phyloP scores from a whole-genome alignment of 2,329 filamentous ascomycete species.

The Laburnicola sp. region DNA sequence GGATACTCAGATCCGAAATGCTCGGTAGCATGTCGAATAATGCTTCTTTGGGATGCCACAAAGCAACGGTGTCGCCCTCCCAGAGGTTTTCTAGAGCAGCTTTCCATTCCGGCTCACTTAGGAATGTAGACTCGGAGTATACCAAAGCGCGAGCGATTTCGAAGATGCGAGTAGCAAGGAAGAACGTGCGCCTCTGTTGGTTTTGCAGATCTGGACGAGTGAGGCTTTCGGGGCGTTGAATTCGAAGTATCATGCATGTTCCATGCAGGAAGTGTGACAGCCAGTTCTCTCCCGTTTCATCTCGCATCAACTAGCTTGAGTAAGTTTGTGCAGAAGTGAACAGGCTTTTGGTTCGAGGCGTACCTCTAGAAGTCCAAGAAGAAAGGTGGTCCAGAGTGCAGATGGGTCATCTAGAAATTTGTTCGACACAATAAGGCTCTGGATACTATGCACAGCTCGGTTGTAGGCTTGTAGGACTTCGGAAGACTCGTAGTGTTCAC shows the following conservation, averaged over 20 bases:
- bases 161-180: slow-evolving; percentile 32
- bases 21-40: slow-evolving; percentile 31
- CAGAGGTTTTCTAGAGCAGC: slow-evolving; percentile 23
- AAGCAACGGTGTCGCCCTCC: slow-evolving; percentile 10
- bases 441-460: slow-evolving; percentile 20
- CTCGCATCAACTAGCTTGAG: slow-evolving; percentile 28
- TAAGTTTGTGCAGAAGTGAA: background rate
- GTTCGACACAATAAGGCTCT: slow-evolving; percentile 15
- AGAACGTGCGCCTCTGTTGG: slow-evolving; percentile 24
- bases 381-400: slow-evolving; percentile 30
- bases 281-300: slow-evolving; percentile 31
- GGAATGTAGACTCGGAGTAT: slow-evolving; percentile 29
- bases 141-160: slow-evolving; percentile 33
- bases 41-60: slow-evolving; percentile 32
- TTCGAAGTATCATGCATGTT: slow-evolving; percentile 29
- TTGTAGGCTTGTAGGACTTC: slow-evolving; percentile 24
- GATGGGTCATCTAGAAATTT: slow-evolving; percentile 20
- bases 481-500: background rate
- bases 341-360: background rate
- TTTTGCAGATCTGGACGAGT: background rate
- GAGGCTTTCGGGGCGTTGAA: slow-evolving; percentile 22
- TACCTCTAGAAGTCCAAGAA: slow-evolving; percentile 33
- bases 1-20: slow-evolving; percentile 26
- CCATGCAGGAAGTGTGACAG: slow-evolving; percentile 33
- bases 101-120: slow-evolving; percentile 23